Conservation (phyloP, 305 asterid species). For the Galium porrigens region DNA sequence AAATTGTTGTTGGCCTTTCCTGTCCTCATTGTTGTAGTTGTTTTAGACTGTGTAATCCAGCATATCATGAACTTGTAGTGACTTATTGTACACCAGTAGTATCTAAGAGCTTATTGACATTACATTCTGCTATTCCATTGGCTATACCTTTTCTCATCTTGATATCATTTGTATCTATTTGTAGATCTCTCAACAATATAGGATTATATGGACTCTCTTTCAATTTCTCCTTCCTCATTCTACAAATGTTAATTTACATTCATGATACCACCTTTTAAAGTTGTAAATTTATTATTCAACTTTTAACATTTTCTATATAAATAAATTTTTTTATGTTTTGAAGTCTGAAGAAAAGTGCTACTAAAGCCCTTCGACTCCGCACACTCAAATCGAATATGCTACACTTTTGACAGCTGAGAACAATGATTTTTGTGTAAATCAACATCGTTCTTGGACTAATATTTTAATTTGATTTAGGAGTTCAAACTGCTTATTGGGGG, state of each 20-base stretch:
- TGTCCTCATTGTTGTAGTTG: background rate
- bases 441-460: background rate
- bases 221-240: background rate
- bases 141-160: background rate
- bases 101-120: background rate
- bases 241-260: background rate
- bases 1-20: conserved; percentile 6
- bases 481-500: conserved; percentile 93
- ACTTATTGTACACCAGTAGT: background rate
- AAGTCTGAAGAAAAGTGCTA: too few species aligned
- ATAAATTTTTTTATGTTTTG: too few species aligned
- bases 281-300: too few species aligned
- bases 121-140: background rate
- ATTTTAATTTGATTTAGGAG: conserved; percentile 29
- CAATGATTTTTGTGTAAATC: background rate
- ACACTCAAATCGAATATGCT: too few species aligned
- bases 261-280: background rate
- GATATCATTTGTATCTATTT: background rate
- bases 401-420: too few species aligned
- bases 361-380: too few species aligned
- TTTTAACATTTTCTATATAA: too few species aligned
- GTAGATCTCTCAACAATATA: background rate
- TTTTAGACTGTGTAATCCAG: background rate
- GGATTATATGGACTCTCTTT: background rate
- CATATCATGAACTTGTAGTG: background rate